A percentile compares a stretch with the other conserved stretches of the same genome.
phyloP scores from a whole-genome alignment of 768 basidiomycete species.

The Boletus bicolor region DNA sequence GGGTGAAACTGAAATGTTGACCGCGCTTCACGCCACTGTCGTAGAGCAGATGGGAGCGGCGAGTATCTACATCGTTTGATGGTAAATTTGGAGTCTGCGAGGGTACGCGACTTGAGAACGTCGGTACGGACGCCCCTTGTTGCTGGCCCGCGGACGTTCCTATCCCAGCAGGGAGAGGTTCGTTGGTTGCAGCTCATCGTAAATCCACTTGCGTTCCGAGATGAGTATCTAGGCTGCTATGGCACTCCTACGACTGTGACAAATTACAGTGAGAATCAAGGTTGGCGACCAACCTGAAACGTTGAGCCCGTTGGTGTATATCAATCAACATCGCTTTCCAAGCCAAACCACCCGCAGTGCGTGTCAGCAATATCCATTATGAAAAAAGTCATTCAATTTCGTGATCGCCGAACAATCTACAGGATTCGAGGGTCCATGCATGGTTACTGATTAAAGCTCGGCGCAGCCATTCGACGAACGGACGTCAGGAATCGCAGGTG shows the following conservation, averaged over 20 bases:
- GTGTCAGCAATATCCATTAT: background rate
- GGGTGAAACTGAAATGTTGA: background rate
- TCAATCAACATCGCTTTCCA: background rate
- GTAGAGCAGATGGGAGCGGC: background rate
- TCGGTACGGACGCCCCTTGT: background rate
- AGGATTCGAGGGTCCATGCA: slow-evolving; percentile 1
- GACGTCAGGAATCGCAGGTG: background rate
- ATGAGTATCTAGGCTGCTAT: background rate
- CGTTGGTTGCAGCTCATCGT: background rate
- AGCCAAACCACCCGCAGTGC: background rate
- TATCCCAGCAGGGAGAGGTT: background rate
- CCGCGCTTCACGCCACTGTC: background rate
- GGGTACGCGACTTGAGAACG: background rate
- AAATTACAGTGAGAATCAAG: background rate
- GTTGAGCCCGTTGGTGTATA: background rate
- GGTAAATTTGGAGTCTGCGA: background rate
- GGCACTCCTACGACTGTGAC: background rate
- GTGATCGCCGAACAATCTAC: slow-evolving; percentile 16
- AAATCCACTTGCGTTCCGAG: background rate
- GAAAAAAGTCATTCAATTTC: background rate
- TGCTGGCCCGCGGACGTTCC: background rate
- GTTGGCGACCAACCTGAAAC: background rate
- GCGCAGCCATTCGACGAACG: background rate
- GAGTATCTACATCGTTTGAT: background rate
- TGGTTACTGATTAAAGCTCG: slow-evolving; percentile 6